Evolutionary conservation across 2,329 filamentous ascomycete species (phyloP), one percentile per base, ranked within the genome.

Genomic region (Emmonsiellopsis sp.): DNA sequence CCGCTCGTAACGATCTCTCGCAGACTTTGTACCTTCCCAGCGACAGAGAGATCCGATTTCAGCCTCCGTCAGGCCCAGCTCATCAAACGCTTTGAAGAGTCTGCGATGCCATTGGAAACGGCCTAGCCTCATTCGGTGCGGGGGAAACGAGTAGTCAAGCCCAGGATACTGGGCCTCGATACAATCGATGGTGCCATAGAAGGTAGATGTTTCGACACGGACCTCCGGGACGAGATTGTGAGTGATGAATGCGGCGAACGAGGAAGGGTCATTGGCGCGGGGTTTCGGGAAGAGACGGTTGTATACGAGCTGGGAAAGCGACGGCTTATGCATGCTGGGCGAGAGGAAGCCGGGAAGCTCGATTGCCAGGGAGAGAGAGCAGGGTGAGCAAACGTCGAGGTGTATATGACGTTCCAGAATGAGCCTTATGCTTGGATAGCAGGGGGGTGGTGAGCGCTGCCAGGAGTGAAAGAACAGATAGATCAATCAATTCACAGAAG

Each of bases 141-240:
- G 80, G 6, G 71, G 68, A 61, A 80, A 74, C 46, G 78, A 78
- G 66, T 85, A 85, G 71, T 85, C 82, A 46, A 85, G 73, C 36
- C 82, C 82, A 0, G 82, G 82, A 61, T 85, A 85, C 55, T 82
- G 80, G 49, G 82, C 81, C 71, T 85, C 82, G 56, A 83, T 74
- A 61, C 77, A 81, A 70, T 84, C 81, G 45, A 84, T 73, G 42
- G 78, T 75, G 61, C 82, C 82, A 68, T 84, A 85, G 70, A 84
- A 85, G 49, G 75, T 78, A 52, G 77, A 76, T 1, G 81, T 83
- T 66, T 85, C 82, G 58, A 81, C 74, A 55, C 82, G 79, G 51
- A 85, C 81, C 71, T 85, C 82, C 37, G 80, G 80, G 21, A 85
- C 80, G 42, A 85, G 74, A 62, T 84, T 78, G 48, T 79, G 77